A percentile compares a stretch with the other conserved stretches of the same genome.
Evolutionary conservation across 495 filamentous ascomycete species (phyloP).

Genomic region (Parachaetomium inaequale): DNA sequence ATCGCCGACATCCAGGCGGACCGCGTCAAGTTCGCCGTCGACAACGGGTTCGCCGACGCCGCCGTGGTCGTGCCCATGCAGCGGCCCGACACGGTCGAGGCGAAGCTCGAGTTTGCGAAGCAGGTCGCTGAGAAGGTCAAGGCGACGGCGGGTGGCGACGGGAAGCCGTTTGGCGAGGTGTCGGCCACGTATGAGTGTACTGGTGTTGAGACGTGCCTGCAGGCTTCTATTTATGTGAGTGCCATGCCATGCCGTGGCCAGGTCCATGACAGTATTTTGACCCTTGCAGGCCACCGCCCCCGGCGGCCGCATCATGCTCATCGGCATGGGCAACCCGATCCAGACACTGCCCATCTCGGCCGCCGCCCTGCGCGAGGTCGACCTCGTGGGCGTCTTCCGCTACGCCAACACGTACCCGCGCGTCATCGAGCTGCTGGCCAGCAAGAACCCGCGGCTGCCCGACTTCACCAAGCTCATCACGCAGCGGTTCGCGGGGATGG

Average conservation of each 20-base stretch:
- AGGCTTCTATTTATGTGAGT: constrained; percentile 77
- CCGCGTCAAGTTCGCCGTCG: constrained; percentile 66
- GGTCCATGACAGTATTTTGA: not conserved
- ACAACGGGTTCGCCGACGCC: constrained; percentile 63
- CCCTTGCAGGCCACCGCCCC: constrained; percentile 56
- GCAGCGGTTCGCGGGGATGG: constrained; percentile 54
- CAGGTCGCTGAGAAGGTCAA: constrained; percentile 55
- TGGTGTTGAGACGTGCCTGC: constrained; percentile 79
- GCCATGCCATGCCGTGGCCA: not conserved
- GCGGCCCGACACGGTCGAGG: constrained; percentile 52
- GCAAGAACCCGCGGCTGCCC: constrained; percentile 51
- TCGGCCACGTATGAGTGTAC: constrained; percentile 90
- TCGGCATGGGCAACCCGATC: constrained; percentile 92
- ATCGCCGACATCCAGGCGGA: constrained; percentile 78
- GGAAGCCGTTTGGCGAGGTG: constrained; percentile 53
- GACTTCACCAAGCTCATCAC: constrained; percentile 66
- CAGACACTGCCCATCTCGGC: constrained; percentile 83
- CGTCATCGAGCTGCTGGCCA: constrained; percentile 69
- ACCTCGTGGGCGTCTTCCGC: constrained; percentile 85
- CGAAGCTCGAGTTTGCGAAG: constrained; percentile 59
- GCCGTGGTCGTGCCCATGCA: constrained; percentile 58
- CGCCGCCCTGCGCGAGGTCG: constrained; percentile 85
- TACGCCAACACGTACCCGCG: constrained; percentile 81
- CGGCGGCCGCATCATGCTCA: constrained; percentile 77
- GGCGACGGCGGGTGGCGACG: constrained; percentile 31